phyloP scores from a whole-genome alignment of 495 filamentous ascomycete species.

The Extremus antarcticus region DNA sequence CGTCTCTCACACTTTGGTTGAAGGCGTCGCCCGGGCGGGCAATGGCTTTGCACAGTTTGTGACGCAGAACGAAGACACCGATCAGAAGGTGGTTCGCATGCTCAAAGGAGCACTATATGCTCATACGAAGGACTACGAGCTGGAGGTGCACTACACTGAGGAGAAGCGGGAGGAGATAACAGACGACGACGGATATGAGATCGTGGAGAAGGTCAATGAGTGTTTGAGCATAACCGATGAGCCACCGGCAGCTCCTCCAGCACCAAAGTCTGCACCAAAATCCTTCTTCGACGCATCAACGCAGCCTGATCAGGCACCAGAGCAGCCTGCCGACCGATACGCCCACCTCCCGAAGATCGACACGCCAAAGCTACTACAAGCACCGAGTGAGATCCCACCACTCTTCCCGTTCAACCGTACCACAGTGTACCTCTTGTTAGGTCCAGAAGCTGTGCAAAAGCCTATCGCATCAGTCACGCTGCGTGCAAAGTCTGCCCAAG shows the following conservation, averaged over 20 bases:
- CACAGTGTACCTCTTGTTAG: constrained; percentile 51
- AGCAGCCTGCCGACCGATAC: constrained; percentile 25
- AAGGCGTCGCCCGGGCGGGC: constrained; percentile 55
- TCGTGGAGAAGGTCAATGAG: constrained; percentile 44
- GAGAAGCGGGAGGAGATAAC: constrained; percentile 12
- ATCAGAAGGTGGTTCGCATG: constrained; percentile 58
- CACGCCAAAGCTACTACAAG: constrained; percentile 47
- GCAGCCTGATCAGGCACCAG: constrained; percentile 28
- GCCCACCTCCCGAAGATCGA: constrained; percentile 39
- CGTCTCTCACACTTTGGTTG: constrained; percentile 54
- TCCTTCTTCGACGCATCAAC: constrained; percentile 44
- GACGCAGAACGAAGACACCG: constrained; percentile 44
- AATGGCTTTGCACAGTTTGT: constrained; percentile 58
- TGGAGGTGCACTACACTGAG: constrained; percentile 49
- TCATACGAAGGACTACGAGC: constrained; percentile 46
- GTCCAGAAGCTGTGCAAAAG: constrained; percentile 34
- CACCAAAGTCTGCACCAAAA: constrained; percentile 26
- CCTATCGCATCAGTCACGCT: constrained; percentile 47
- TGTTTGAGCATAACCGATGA: constrained; percentile 23
- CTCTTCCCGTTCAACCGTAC: constrained; percentile 55
- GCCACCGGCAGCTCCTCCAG: background rate
- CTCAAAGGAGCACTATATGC: constrained; percentile 55
- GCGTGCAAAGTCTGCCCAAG: constrained; percentile 40
- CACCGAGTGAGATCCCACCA: constrained; percentile 49
- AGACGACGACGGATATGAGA: constrained; percentile 43